Conservation (phyloP, 805 yeast genomes). For the Candida chilensis region DNA sequence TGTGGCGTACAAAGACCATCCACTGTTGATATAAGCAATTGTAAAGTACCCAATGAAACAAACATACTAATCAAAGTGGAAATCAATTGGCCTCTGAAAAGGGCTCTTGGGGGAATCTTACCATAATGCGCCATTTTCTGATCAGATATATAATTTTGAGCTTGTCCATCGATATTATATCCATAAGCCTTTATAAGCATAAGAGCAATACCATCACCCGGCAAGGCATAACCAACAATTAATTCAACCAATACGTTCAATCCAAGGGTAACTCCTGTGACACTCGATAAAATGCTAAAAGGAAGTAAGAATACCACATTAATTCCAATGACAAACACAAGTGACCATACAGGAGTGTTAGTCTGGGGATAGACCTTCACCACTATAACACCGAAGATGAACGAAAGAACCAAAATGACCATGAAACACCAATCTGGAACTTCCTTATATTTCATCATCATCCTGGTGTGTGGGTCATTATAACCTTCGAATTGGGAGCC, state of each 20-base stretch:
- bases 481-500: slow-evolving; percentile 5
- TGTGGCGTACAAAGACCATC: slow-evolving; percentile 17
- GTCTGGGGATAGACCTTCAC: slow-evolving; percentile 20
- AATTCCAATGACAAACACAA: slow-evolving; percentile 11
- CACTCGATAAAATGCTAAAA: slow-evolving; percentile 7
- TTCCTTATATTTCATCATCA: slow-evolving; percentile 22
- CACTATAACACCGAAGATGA: slow-evolving; percentile 20
- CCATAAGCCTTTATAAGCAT: slow-evolving; percentile 14
- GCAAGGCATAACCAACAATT: slow-evolving; percentile 15
- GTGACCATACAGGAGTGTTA: slow-evolving; percentile 13
- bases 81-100: slow-evolving; percentile 18
- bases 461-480: slow-evolving; percentile 17
- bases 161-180: slow-evolving; percentile 18
- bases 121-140: slow-evolving; percentile 23
- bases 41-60: neutral
- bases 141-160: slow-evolving; percentile 21
- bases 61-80: slow-evolving; percentile 7
- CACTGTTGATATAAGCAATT: slow-evolving; percentile 8
- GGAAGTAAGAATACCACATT: slow-evolving; percentile 13
- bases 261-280: slow-evolving; percentile 6
- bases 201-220: slow-evolving; percentile 14
- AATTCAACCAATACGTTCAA: slow-evolving; percentile 11
- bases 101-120: slow-evolving; percentile 11
- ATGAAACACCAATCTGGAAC: slow-evolving; percentile 24
- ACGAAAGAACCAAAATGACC: slow-evolving; percentile 13